A percentile compares a stretch with the other conserved stretches of the same genome.
phyloP scores from a whole-genome alignment of 441 rosid species.

The Jatropha podagrica region DNA sequence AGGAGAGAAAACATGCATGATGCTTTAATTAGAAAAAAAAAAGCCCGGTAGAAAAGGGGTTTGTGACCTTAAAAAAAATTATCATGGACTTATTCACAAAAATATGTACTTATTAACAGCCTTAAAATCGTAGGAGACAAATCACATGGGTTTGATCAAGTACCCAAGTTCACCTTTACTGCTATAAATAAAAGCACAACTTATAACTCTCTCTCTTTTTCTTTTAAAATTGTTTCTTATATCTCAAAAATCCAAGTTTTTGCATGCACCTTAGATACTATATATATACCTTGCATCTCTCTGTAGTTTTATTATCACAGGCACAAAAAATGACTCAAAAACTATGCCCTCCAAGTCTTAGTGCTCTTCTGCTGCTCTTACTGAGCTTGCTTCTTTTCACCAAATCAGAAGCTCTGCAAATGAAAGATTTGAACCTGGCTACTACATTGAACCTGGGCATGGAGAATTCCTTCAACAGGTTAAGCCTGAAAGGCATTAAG shows the following conservation, averaged over 20 bases:
- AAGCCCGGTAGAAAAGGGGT: no score
- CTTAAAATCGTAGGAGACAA: neutral
- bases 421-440: neutral
- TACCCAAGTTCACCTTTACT: neutral
- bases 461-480: neutral
- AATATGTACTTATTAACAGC: neutral
- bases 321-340: neutral
- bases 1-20: no score
- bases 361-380: conserved; percentile 17
- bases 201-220: no score
- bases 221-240: neutral
- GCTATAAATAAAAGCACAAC: conserved; percentile 15
- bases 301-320: neutral
- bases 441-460: neutral
- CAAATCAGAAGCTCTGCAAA: conserved; percentile 14
- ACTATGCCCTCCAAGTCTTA: neutral
- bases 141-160: conserved; percentile 3
- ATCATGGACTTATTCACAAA: neutral
- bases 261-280: neutral
- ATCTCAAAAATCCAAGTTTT: neutral
- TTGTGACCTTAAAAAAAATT: no score
- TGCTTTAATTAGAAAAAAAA: no score
- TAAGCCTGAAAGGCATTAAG: conserved; percentile 12
- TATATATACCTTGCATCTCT: neutral
- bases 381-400: neutral